These are phyloP conservation scores for Lonicera japonica DNA, from an alignment of 129 eudicot genomes.

Conservation along the genomic window DNA sequence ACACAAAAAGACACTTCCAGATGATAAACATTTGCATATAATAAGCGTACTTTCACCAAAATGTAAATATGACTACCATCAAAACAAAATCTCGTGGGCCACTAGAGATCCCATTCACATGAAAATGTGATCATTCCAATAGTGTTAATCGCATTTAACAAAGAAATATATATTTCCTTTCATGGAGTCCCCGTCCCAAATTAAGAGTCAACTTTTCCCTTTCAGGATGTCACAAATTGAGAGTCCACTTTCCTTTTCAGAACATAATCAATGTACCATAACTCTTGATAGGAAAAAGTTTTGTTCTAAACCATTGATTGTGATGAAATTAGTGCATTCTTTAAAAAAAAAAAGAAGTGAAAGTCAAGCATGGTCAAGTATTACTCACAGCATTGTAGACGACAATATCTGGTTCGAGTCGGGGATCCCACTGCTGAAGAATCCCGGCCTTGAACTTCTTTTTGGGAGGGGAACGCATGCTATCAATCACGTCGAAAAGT, in stretches of 20 bases:
- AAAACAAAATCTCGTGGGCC: not conserved
- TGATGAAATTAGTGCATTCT: too few relatives aligned
- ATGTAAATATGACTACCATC: not conserved
- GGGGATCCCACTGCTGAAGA: constrained; percentile 79
- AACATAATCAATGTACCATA: too few relatives aligned
- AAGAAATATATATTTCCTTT: not conserved
- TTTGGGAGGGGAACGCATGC: constrained; percentile 81
- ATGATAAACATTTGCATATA: not conserved
- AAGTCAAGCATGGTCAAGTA: not conserved
- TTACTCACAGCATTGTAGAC: constrained; percentile 84
- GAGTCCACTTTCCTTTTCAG: too few relatives aligned
- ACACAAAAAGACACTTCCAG: not conserved
- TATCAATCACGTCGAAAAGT: constrained; percentile 84
- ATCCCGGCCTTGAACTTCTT: constrained; percentile 52
- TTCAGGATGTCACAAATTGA: too few relatives aligned
- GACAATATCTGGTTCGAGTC: constrained; percentile 77
- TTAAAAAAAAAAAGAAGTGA: too few relatives aligned
- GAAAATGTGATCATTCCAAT: not conserved
- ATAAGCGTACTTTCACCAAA: not conserved
- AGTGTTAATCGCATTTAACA: not conserved
- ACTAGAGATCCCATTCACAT: not conserved
- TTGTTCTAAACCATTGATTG: too few relatives aligned
- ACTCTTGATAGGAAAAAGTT: too few relatives aligned
- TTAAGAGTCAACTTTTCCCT: too few relatives aligned
- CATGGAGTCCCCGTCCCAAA: not conserved